Evolutionary conservation across 345 rosid species (phyloP), one percentile per base, ranked within the genome.

Genomic region (Arabidopsis suecica): DNA sequence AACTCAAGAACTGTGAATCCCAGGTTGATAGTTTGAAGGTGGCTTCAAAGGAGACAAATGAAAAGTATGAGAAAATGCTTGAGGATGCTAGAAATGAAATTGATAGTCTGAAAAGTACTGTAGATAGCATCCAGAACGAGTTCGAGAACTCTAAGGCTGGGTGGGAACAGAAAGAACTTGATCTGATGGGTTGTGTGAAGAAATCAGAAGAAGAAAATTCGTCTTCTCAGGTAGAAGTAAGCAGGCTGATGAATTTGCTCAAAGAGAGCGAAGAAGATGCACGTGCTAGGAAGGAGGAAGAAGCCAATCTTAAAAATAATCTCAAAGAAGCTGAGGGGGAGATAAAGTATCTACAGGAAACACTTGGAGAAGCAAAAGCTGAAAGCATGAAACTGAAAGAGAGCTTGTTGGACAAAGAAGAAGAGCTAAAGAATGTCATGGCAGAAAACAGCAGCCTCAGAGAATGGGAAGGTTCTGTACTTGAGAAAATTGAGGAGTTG

Each of bases 121-220:
- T 81, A 36, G 79, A 84, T 64, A 84, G 82, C 69, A 77, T 85
- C 68, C 73, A 82, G 82, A 77, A 81, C 23, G 87, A 87, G 60
- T 64, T 79, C 10, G 51, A 79, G 75, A 81, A 70, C 67, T 84
- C 84, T 23, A 84, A 83, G 82, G 72, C 64, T 77, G 86, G 78
- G 73, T 93, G 96, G 96, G 98, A 87, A 80, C 75, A 83, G 71
- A 84, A 86, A 74, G 95, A 93, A 55, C 77, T 79, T 77, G 81
- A 86, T 61, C 72, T 90, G 75, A 72, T 70, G 60, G 83, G 79
- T 41, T 73, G 81, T 61, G 68, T 86, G 44, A 79, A 86, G 80
- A 86, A 86, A 74, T 82, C 88, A 14, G 90, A 86, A 79, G 87
- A 86, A 77, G 88, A 86, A 71, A 84, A 82, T 22, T 74, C 85